These are phyloP conservation scores for Phyllosticta capitalensis DNA, from an alignment of 2,329 filamentous ascomycete genomes.

Conservation along the genomic window DNA sequence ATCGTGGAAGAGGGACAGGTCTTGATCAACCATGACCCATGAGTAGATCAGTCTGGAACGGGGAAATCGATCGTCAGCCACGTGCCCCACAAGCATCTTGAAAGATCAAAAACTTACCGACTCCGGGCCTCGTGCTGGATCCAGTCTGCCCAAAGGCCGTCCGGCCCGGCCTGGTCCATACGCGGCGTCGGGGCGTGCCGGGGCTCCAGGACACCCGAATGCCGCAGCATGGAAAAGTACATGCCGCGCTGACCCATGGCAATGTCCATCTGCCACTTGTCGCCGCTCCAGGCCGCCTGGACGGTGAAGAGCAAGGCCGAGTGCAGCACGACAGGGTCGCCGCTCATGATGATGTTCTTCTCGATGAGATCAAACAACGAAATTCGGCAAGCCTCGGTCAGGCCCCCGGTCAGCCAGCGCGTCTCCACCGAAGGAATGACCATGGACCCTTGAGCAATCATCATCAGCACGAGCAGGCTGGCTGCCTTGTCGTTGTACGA, in stretches of 20 bases:
- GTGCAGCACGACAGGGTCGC: slow-evolving; percentile 54
- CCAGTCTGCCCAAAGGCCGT: slow-evolving; percentile 55
- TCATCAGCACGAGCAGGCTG: slow-evolving; percentile 56
- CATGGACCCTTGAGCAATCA: slow-evolving; percentile 63
- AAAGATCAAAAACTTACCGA: slow-evolving; percentile 36
- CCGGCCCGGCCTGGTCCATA: slow-evolving; percentile 34
- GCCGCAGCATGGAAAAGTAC: slow-evolving; percentile 63
- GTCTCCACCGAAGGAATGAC: slow-evolving; percentile 57
- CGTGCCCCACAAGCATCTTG: background rate
- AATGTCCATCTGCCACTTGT: slow-evolving; percentile 72
- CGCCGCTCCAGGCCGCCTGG: slow-evolving; percentile 62
- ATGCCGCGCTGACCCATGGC: slow-evolving; percentile 64
- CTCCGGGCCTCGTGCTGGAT: slow-evolving; percentile 54
- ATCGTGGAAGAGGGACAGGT: slow-evolving; percentile 58
- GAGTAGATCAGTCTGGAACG: slow-evolving; percentile 56
- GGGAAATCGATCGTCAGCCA: slow-evolving; percentile 2
- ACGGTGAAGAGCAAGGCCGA: slow-evolving; percentile 59
- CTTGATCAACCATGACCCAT: slow-evolving; percentile 66
- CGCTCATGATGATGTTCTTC: slow-evolving; percentile 59
- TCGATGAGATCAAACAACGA: slow-evolving; percentile 64
- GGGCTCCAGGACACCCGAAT: slow-evolving; percentile 56
- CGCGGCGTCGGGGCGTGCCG: slow-evolving; percentile 38
- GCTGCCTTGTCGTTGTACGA: slow-evolving; percentile 54
- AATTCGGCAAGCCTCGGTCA: slow-evolving; percentile 63
- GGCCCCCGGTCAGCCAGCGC: slow-evolving; percentile 53